Evolutionary conservation across 805 yeast species (phyloP).

Genomic region (Cyberlindnera suaveolens): DNA sequence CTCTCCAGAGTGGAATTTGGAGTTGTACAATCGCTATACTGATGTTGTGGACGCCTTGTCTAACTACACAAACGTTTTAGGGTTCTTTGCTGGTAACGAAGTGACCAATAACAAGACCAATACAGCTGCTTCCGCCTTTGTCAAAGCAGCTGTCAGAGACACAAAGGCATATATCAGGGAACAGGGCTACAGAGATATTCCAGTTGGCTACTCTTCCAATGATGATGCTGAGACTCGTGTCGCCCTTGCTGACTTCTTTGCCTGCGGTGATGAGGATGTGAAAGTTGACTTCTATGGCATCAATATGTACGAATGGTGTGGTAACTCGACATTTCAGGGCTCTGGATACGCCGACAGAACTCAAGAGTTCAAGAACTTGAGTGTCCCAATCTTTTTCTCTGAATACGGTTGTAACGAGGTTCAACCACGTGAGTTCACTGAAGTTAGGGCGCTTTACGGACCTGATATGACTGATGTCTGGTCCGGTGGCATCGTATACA

Average conservation of each 20-base stretch:
- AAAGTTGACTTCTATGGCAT: constrained; percentile 76
- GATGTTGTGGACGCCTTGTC: constrained; percentile 67
- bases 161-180: constrained; percentile 61
- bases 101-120: constrained; percentile 68
- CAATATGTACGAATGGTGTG: constrained; percentile 90
- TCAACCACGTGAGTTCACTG: constrained; percentile 71
- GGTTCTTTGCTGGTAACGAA: constrained; percentile 92
- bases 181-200: constrained; percentile 63
- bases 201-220: constrained; percentile 86
- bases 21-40: constrained; percentile 65
- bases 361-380: constrained; percentile 59
- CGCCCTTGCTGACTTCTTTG: constrained; percentile 70
- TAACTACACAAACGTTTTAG: constrained; percentile 68
- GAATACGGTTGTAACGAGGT: constrained; percentile 83
- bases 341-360: constrained; percentile 75
- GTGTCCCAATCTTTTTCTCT: constrained; percentile 80
- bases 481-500: constrained; percentile 93
- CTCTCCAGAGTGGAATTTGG: constrained; percentile 64
- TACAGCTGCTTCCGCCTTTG: constrained; percentile 77
- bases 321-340: constrained; percentile 54
- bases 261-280: constrained; percentile 58
- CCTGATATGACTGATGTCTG: constrained; percentile 79
- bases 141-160: constrained; percentile 87
- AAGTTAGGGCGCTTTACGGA: constrained; percentile 61
- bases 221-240: constrained; percentile 71